These are phyloP conservation scores for Colletotrichum noveboracense DNA, from an alignment of 2,329 filamentous ascomycete genomes.

Conservation along the genomic window DNA sequence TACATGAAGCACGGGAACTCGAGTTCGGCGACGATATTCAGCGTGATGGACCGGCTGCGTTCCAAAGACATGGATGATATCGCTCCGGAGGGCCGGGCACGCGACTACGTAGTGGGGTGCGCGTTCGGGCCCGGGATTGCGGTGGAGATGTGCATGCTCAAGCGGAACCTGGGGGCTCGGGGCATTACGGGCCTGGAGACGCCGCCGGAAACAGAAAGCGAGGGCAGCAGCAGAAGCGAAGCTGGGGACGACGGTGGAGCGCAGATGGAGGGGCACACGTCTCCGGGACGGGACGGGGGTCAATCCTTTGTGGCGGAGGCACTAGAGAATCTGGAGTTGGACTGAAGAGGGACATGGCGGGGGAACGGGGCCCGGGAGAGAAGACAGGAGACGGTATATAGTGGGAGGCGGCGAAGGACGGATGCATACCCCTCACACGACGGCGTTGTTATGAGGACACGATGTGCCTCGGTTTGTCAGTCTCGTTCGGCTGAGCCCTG, in stretches of 20 bases:
- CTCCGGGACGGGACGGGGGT: conserved; percentile 6
- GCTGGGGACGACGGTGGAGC: conserved; percentile 37
- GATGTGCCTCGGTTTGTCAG: not conserved
- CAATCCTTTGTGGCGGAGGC: conserved; percentile 25
- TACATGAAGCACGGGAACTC: conserved; percentile 74
- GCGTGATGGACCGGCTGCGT: conserved; percentile 67
- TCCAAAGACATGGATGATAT: conserved; percentile 64
- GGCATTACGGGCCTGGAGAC: conserved; percentile 48
- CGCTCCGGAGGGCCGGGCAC: conserved; percentile 51
- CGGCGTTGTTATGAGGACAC: conserved; percentile 2
- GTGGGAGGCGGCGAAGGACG: not conserved
- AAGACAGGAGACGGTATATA: not conserved
- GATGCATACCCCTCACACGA: conserved; percentile 5
- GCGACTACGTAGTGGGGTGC: conserved; percentile 68
- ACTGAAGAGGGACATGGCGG: conserved; percentile 5
- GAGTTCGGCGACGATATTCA: conserved; percentile 72
- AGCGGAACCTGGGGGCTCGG: conserved; percentile 43
- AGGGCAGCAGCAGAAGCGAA: conserved; percentile 47
- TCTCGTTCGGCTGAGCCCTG: not conserved
- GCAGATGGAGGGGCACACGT: not conserved
- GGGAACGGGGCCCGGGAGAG: not conserved
- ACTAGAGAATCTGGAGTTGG: conserved; percentile 27
- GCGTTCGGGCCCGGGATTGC: conserved; percentile 74
- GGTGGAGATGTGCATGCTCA: conserved; percentile 72
- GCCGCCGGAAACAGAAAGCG: conserved; percentile 60